Conservation (phyloP, 352 stramenopile genomes). For the Thraustochytrium striatum region DNA sequence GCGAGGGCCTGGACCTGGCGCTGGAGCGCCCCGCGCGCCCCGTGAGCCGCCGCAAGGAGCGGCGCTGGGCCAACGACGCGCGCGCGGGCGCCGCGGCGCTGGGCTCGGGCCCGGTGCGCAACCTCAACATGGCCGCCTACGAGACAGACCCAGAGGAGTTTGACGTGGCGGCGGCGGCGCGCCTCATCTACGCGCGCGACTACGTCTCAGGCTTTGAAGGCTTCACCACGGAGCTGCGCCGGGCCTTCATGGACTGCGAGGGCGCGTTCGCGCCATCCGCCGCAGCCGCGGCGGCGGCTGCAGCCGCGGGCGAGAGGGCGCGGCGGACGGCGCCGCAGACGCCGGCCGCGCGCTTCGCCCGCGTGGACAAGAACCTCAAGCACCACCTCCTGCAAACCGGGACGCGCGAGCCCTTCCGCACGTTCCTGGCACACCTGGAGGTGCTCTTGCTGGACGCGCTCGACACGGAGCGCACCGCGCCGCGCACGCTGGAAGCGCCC, state of each 20-base stretch:
- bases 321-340: neutral
- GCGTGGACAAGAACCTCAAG: constrained; percentile 18
- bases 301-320: neutral
- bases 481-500: neutral
- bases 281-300: neutral
- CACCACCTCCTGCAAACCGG: neutral
- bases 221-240: constrained; percentile 25
- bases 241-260: constrained; percentile 23
- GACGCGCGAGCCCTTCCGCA: neutral
- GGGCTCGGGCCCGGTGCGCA: neutral
- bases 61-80: constrained; percentile 28
- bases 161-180: neutral
- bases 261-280: neutral
- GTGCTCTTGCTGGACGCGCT: neutral
- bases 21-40: too few relatives aligned
- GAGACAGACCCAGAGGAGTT: constrained; percentile 10
- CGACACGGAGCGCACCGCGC: neutral
- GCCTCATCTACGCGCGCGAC: constrained; percentile 27
- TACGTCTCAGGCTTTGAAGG: constrained; percentile 27
- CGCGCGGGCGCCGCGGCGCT: neutral
- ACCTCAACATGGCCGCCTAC: constrained; percentile 29
- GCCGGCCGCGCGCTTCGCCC: neutral
- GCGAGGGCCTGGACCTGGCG: too few relatives aligned
- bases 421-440: neutral
- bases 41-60: constrained; percentile 22